These are phyloP conservation scores for Isoetes taiwanensis DNA, from an alignment of 75 land plant genomes.

Conservation along the genomic window DNA sequence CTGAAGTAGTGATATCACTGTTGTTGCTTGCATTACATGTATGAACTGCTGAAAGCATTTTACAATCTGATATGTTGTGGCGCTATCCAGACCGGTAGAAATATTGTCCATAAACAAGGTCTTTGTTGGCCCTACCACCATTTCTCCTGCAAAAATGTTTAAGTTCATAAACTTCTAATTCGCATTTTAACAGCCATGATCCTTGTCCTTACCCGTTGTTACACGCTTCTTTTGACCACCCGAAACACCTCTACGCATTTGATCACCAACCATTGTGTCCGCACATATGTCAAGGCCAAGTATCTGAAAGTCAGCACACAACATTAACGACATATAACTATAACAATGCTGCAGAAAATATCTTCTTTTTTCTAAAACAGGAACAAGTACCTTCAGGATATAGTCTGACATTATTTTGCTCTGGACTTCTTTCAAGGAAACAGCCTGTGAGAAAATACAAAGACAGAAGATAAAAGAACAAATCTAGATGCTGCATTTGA, in stretches of 20 bases:
- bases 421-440: no score
- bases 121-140: constrained; percentile 7
- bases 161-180: not conserved
- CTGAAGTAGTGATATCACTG: constrained; percentile 49
- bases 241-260: constrained; percentile 16
- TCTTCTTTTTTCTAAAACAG: not conserved
- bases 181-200: not conserved
- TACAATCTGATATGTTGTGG: constrained; percentile 18
- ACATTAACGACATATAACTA: not conserved
- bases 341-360: not conserved
- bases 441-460: no score
- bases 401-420: no score
- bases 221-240: constrained; percentile 19
- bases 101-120: constrained; percentile 12
- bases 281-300: constrained; percentile 18
- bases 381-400: constrained; percentile 10
- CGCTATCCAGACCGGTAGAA: constrained; percentile 21
- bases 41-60: constrained; percentile 17
- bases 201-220: constrained; percentile 4
- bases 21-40: constrained; percentile 42
- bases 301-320: not conserved
- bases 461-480: no score
- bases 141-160: constrained; percentile 1
- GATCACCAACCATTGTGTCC: constrained; percentile 17
- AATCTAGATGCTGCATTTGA: no score